Evolutionary conservation across 257 asterid species (phyloP).

Genomic region (Leptodermis oblonga): DNA sequence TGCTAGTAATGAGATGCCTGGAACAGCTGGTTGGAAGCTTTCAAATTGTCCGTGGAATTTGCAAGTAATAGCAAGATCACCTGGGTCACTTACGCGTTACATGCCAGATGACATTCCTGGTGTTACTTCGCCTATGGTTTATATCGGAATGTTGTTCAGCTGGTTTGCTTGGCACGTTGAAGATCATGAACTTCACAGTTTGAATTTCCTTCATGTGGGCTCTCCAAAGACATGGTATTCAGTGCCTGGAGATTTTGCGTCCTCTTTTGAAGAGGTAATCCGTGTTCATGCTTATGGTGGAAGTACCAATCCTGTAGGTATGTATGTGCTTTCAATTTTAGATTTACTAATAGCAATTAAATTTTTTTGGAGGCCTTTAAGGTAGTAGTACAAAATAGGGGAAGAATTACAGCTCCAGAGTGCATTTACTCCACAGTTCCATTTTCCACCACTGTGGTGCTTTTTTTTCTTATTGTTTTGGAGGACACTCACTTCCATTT

Average conservation of each 20-base stretch:
- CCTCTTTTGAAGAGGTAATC: conserved; percentile 75
- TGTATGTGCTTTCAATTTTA: conserved; percentile 18
- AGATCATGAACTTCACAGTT: conserved; percentile 99
- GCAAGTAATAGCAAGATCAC: conserved; percentile 89
- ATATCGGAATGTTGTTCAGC: conserved; percentile 95
- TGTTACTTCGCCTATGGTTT: conserved; percentile 98
- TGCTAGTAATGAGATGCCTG: conserved; percentile 55
- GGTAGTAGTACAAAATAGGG: background rate
- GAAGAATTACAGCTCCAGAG: background rate
- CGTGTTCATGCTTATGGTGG: conserved; percentile 71
- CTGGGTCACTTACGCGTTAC: conserved; percentile 92
- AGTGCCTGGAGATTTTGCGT: conserved; percentile 90
- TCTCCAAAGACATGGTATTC: conserved; percentile 98
- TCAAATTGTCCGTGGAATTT: conserved; percentile 97
- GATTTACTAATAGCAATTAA: background rate
- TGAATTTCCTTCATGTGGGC: conserved; percentile 92
- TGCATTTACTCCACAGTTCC: background rate
- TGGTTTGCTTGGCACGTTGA: conserved; percentile 99
- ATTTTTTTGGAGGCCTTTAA: background rate
- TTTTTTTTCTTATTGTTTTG: too few species aligned
- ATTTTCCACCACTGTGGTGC: background rate
- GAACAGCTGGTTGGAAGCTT: conserved; percentile 95
- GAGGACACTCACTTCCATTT: background rate
- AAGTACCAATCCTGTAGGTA: conserved; percentile 69
- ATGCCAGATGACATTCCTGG: conserved; percentile 99